Evolutionary conservation across 2,329 filamentous ascomycete genomes (phyloP).

Genomic region (Aspergillus sp.): DNA sequence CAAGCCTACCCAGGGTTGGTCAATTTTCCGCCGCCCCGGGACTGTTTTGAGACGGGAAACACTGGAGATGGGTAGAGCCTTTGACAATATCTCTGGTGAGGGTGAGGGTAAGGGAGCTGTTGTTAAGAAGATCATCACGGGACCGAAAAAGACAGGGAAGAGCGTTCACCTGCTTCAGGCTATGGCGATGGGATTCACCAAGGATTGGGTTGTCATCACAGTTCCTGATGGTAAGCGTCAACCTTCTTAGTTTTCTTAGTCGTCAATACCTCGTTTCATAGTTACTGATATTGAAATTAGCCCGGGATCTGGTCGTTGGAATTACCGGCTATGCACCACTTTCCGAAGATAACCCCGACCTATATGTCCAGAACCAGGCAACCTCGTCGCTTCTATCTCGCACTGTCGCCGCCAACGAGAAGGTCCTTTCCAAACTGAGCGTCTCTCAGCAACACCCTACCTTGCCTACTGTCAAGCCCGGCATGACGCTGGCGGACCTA

Average conservation of each 20-base stretch:
- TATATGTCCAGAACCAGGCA: conserved; percentile 78
- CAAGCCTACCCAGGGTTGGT: conserved; percentile 86
- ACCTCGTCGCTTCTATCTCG: conserved; percentile 71
- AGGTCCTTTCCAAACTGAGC: conserved; percentile 57
- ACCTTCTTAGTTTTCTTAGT: background rate
- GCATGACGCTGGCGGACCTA: conserved; percentile 66
- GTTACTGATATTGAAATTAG: conserved; percentile 46
- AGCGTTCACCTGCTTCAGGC: conserved; percentile 82
- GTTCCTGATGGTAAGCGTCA: conserved; percentile 75
- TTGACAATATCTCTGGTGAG: conserved; percentile 56
- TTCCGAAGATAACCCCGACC: conserved; percentile 50
- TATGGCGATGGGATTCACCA: conserved; percentile 75
- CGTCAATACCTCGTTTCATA: background rate
- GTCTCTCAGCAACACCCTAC: conserved; percentile 56
- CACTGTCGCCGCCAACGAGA: conserved; percentile 70
- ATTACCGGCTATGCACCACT: conserved; percentile 77
- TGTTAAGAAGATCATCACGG: conserved; percentile 66
- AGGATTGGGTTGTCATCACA: conserved; percentile 84
- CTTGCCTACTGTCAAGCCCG: conserved; percentile 59
- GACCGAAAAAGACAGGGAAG: conserved; percentile 77
- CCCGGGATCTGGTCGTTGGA: conserved; percentile 76
- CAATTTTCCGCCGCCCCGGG: conserved; percentile 77
- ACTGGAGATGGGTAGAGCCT: conserved; percentile 64
- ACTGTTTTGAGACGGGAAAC: conserved; percentile 76
- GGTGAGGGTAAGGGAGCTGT: conserved; percentile 37